phyloP scores from a whole-genome alignment of 2,329 filamentous ascomycete genomes.

The Colletotrichum tropicicola region DNA sequence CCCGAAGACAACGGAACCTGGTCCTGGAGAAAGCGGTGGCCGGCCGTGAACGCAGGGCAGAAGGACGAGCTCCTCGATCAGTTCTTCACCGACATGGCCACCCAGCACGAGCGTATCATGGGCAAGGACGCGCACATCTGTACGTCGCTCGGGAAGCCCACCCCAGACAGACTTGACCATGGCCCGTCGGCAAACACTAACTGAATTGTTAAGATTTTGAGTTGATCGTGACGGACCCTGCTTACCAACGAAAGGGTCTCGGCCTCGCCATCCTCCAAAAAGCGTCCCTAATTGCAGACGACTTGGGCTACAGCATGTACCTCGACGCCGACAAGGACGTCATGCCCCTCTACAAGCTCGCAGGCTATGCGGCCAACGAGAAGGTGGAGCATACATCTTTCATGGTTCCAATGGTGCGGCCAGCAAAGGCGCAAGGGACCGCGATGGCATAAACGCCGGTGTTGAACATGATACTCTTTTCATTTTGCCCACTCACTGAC shows the following conservation, averaged over 20 bases:
- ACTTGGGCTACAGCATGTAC: slow-evolving; percentile 24
- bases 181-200: neutral
- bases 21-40: slow-evolving; percentile 27
- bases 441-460: neutral
- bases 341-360: slow-evolving; percentile 23
- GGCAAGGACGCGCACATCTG: slow-evolving; percentile 29
- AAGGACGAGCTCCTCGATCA: slow-evolving; percentile 20
- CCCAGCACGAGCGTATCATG: slow-evolving; percentile 30
- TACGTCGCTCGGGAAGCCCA: slow-evolving; percentile 14
- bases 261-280: slow-evolving; percentile 24
- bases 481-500: neutral
- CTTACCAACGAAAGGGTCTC: slow-evolving; percentile 25
- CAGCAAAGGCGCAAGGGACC: neutral
- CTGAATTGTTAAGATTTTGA: slow-evolving; percentile 22
- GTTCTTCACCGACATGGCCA: slow-evolving; percentile 30
- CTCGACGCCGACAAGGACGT: slow-evolving; percentile 31
- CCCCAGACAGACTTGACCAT: no score
- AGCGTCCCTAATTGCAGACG: slow-evolving; percentile 21
- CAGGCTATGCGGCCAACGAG: slow-evolving; percentile 22
- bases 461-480: neutral
- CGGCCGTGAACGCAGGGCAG: slow-evolving; percentile 20
- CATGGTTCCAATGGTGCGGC: slow-evolving; percentile 32
- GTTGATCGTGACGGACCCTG: slow-evolving; percentile 30
- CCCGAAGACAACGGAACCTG: slow-evolving; percentile 21
- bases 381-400: slow-evolving; percentile 17